Conservation (phyloP, 2,329 filamentous ascomycete genomes). For the Fusarium neocosmosporiellum region DNA sequence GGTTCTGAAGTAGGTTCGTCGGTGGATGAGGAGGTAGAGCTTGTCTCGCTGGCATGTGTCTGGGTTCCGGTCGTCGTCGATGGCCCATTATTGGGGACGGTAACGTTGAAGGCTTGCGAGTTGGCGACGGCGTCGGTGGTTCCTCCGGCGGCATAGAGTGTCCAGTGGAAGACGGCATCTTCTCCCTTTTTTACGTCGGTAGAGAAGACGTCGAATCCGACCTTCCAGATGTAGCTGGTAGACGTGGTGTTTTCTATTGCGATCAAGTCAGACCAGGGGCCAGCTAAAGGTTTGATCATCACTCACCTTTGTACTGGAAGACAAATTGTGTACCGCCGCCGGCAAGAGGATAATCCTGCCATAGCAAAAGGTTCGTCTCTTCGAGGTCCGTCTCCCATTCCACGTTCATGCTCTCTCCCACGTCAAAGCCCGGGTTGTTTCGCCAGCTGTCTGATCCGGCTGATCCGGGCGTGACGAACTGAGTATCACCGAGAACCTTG, state of each 20-base stretch:
- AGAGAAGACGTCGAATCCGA: conserved; percentile 25
- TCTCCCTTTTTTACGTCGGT: conserved; percentile 12
- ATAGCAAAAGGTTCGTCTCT: conserved; percentile 31
- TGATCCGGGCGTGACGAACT: conserved; percentile 30
- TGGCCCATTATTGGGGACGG: conserved; percentile 2
- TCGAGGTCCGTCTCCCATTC: conserved; percentile 38
- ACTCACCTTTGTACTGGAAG: conserved; percentile 1
- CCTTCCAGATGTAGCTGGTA: conserved; percentile 36
- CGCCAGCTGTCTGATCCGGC: conserved; percentile 28
- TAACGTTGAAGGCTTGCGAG: conserved; percentile 39
- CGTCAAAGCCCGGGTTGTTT: conserved; percentile 39
- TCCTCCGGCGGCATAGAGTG: conserved; percentile 20
- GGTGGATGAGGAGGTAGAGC: neutral
- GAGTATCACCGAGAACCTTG: conserved; percentile 7
- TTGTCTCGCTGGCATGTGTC: conserved; percentile 2
- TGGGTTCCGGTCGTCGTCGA: conserved; percentile 7
- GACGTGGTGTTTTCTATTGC: conserved; percentile 33
- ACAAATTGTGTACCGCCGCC: conserved; percentile 15
- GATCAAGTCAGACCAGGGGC: neutral
- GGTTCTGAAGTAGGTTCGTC: neutral
- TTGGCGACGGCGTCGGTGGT: conserved; percentile 20
- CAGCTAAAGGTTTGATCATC: fast-evolving
- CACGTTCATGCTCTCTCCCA: conserved; percentile 38
- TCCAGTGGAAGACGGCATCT: conserved; percentile 35
- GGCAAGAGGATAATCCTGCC: conserved; percentile 38